These are phyloP conservation scores for Kazachstania taianensis DNA, from an alignment of 805 yeast species.

Conservation along the genomic window DNA sequence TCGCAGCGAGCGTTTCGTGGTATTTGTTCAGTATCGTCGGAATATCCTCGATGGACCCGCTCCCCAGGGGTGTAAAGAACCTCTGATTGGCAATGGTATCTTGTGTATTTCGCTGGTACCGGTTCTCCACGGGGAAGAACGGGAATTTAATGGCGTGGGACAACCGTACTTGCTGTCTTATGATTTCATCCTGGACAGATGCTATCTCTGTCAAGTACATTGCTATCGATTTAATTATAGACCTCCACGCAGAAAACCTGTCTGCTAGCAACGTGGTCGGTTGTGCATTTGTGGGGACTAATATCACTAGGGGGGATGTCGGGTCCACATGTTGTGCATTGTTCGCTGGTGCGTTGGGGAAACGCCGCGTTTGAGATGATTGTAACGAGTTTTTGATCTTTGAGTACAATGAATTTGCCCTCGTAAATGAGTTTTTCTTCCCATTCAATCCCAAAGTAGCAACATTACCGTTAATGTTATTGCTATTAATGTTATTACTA, in stretches of 20 bases:
- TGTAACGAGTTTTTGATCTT: constrained; percentile 10
- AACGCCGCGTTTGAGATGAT: neutral
- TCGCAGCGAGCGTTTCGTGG: constrained; percentile 48
- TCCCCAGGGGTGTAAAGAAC: constrained; percentile 66
- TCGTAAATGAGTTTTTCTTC: constrained; percentile 11
- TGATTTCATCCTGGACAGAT: constrained; percentile 76
- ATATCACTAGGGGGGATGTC: constrained; percentile 37
- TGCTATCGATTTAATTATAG: constrained; percentile 61
- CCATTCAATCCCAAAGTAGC: no score
- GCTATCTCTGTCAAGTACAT: constrained; percentile 70
- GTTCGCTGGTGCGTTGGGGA: neutral
- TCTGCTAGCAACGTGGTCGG: constrained; percentile 82
- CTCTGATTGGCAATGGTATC: constrained; percentile 22
- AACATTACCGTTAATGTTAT: no score
- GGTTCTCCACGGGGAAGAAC: constrained; percentile 21
- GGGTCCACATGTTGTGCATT: constrained; percentile 1
- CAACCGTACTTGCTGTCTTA: constrained; percentile 69
- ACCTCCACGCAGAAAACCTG: constrained; percentile 80
- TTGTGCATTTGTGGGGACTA: constrained; percentile 48
- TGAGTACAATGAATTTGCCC: constrained; percentile 7
- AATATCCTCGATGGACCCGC: constrained; percentile 71
- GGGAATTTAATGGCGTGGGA: constrained; percentile 60
- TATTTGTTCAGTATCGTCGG: constrained; percentile 60
- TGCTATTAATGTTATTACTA: no score
- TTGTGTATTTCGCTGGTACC: constrained; percentile 17